Conservation (phyloP, 352 stramenopile species). For the Elongisporangium senticosum region DNA sequence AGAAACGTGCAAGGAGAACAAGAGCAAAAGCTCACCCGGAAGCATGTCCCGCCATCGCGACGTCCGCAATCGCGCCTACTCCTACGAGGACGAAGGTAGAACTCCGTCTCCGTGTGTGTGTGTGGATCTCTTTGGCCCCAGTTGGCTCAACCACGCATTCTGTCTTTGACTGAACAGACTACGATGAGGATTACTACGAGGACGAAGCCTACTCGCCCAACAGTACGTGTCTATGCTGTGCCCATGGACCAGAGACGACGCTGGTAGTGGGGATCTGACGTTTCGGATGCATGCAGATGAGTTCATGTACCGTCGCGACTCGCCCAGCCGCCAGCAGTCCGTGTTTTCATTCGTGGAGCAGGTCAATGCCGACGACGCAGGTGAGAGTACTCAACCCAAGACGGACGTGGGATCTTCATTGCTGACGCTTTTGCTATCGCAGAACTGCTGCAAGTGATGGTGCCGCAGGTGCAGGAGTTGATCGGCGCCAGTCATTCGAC, state of each 20-base stretch:
- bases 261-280: neutral
- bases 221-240: neutral
- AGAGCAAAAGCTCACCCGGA: neutral
- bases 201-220: neutral
- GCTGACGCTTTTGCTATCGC: conserved; percentile 5
- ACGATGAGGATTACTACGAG: neutral
- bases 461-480: conserved; percentile 51
- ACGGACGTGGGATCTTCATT: neutral
- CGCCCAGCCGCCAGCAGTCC: conserved; percentile 62
- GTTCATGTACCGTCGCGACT: conserved; percentile 82
- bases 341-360: conserved; percentile 82
- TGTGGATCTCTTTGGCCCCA: neutral
- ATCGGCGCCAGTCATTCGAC: conserved; percentile 45
- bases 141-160: neutral
- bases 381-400: conserved; percentile 8
- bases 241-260: neutral
- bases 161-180: neutral
- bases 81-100: conserved; percentile 82
- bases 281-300: conserved; percentile 32
- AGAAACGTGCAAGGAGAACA: neutral
- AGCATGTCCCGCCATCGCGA: conserved; percentile 82
- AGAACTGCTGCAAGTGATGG: conserved; percentile 52
- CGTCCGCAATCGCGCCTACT: conserved; percentile 85
- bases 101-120: neutral
- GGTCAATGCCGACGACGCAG: conserved; percentile 23